Evolutionary conservation across 2,329 filamentous ascomycete genomes (phyloP).

Genomic region (Nectriaceae sp.): DNA sequence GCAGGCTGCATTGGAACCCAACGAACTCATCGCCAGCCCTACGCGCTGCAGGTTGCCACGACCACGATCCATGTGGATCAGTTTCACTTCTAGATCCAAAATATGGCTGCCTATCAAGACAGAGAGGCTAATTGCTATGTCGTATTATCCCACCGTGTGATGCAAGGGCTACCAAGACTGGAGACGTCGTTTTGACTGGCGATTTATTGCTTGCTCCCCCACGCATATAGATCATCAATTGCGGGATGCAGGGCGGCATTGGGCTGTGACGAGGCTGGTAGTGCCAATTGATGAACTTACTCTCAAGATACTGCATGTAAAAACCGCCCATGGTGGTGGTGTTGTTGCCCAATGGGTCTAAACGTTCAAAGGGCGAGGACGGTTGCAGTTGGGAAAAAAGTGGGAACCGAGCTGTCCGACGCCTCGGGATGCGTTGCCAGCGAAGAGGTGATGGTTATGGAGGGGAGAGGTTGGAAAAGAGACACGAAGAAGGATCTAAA

Average conservation of each 20-base stretch:
- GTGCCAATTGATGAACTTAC: constrained; percentile 54
- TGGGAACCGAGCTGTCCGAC: constrained; percentile 20
- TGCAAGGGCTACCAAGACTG: constrained; percentile 26
- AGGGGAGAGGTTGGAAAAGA: constrained; percentile 11
- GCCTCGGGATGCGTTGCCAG: constrained; percentile 4
- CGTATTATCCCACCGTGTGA: constrained; percentile 6
- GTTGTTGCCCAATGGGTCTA: constrained; percentile 25
- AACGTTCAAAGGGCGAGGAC: constrained; percentile 10
- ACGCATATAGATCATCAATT: constrained; percentile 21
- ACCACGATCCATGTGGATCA: background rate
- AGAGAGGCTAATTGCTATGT: background rate
- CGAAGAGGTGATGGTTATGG: constrained; percentile 6
- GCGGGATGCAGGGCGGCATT: constrained; percentile 18
- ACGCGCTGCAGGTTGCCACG: background rate
- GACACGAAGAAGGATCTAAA: constrained; percentile 12
- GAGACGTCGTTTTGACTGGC: constrained; percentile 1
- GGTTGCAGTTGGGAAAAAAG: constrained; percentile 21
- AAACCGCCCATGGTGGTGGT: constrained; percentile 60
- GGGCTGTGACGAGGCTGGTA: constrained; percentile 11
- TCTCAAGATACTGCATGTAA: constrained; percentile 74
- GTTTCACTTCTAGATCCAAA: background rate
- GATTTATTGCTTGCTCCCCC: constrained; percentile 13
- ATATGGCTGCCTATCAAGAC: background rate
- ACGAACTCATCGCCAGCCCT: constrained; percentile 17
- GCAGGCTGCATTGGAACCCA: constrained; percentile 38